Conservation (phyloP, 2,329 filamentous ascomycete species). For the Clarireedia sp. region DNA sequence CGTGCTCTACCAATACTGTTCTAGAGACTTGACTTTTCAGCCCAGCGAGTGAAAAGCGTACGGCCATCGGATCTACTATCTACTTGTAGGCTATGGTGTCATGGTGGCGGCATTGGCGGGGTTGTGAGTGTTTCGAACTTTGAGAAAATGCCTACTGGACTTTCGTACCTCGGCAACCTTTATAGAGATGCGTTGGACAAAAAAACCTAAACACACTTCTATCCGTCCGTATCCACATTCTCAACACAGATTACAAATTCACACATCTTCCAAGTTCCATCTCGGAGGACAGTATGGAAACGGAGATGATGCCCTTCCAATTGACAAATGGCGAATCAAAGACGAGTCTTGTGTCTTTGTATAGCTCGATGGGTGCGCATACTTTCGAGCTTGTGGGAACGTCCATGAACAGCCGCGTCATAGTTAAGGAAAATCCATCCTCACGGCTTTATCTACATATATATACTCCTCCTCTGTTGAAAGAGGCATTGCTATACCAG, state of each 20-base stretch:
- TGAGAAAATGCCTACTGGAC: too few species aligned
- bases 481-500: not conserved
- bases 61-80: too few species aligned
- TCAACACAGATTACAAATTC: slow-evolving; percentile 3
- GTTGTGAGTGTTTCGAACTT: not conserved
- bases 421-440: not conserved
- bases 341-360: too few species aligned
- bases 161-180: slow-evolving; percentile 4
- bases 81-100: not conserved
- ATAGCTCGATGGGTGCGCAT: not conserved
- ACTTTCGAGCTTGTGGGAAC: not conserved
- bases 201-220: not conserved
- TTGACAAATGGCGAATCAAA: not conserved
- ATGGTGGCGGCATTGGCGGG: slow-evolving; percentile 1
- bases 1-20: too few species aligned
- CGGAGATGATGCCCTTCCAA: not conserved
- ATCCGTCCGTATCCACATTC: not conserved
- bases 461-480: not conserved
- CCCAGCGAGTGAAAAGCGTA: too few species aligned
- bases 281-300: not conserved
- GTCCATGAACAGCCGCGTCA: not conserved
- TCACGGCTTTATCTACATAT: not conserved
- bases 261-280: not conserved
- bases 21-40: too few species aligned
- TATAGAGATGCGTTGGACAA: not conserved